Evolutionary conservation across 176 grass and related monocot genomes (phyloP).

Genomic region (Cenchrus purpureus): DNA sequence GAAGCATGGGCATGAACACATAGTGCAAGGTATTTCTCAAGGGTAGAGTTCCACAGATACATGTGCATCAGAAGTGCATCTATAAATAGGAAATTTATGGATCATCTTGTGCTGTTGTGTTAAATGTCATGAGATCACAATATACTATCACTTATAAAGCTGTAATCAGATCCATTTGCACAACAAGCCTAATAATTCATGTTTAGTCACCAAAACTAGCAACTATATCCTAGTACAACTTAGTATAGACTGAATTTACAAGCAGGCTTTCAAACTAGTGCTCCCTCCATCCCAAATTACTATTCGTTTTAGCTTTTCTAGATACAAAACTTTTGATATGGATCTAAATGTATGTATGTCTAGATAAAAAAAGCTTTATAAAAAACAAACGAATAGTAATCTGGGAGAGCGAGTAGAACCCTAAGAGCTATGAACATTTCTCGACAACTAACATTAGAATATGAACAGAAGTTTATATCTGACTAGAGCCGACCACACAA

Average conservation of each 20-base stretch:
- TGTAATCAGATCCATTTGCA: not conserved
- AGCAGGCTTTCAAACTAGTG: not conserved
- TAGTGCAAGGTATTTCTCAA: slow-evolving; percentile 31
- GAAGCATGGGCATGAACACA: slow-evolving; percentile 32
- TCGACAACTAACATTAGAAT: not conserved
- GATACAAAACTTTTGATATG: no score
- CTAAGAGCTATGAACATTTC: not conserved
- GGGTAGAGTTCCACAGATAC: not conserved
- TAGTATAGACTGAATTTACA: not conserved
- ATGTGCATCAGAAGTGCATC: slow-evolving; percentile 1
- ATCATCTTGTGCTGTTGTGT: not conserved
- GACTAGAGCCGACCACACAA: not conserved
- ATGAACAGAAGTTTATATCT: not conserved
- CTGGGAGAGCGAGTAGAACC: not conserved
- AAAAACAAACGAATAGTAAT: no score
- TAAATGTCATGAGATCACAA: slow-evolving; percentile 6
- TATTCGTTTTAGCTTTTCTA: no score
- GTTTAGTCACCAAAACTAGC: not conserved
- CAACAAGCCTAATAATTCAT: not conserved
- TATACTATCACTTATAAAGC: slow-evolving; percentile 6
- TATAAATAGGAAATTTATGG: not conserved
- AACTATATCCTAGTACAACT: slow-evolving; percentile 14
- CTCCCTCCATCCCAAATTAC: no score
- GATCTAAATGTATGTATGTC: no score
- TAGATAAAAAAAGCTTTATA: no score